A percentile compares a stretch with the other conserved stretches of the same genome.
Evolutionary conservation across 768 basidiomycete species (phyloP).

Genomic region (Psilocybe tampanensis): DNA sequence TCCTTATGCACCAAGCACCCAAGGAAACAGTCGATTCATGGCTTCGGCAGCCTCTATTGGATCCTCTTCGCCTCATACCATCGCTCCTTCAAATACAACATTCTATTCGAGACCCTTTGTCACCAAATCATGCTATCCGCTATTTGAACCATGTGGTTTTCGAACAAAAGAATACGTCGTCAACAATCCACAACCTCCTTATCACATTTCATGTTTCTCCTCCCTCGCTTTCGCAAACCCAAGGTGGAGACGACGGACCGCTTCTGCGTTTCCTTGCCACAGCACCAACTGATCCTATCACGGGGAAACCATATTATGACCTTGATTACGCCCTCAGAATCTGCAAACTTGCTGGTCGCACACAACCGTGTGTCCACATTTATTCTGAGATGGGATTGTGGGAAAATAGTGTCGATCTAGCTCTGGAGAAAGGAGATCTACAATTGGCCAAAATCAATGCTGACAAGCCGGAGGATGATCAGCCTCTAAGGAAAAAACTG

Average conservation of each 20-base stretch:
- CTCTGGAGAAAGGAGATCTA: conserved; percentile 90
- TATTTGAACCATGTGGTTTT: conserved; percentile 88
- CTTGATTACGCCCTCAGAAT: conserved; percentile 94
- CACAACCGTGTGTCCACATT: conserved; percentile 92
- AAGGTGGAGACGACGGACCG: conserved; percentile 67
- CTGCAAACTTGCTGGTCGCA: conserved; percentile 81
- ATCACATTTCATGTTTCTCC: conserved; percentile 81
- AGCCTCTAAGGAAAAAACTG: conserved; percentile 83
- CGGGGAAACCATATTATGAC: conserved; percentile 90
- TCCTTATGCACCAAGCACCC: conserved; percentile 83
- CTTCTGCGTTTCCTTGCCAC: conserved; percentile 81
- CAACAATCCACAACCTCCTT: conserved; percentile 92
- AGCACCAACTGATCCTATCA: conserved; percentile 81
- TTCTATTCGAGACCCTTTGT: conserved; percentile 66
- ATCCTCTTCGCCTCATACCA: conserved; percentile 86
- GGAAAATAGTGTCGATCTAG: conserved; percentile 95
- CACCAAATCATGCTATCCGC: conserved; percentile 85
- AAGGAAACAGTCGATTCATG: conserved; percentile 93
- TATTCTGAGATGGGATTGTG: conserved; percentile 98
- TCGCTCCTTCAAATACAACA: conserved; percentile 84
- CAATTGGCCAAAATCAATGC: conserved; percentile 96
- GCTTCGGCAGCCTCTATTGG: conserved; percentile 79
- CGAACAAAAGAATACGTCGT: conserved; percentile 75
- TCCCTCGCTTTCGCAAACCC: conserved; percentile 33
- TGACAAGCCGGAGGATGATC: conserved; percentile 92